Evolutionary conservation across 75 land plant species (phyloP).

Genomic region (Isoetes taiwanensis): DNA sequence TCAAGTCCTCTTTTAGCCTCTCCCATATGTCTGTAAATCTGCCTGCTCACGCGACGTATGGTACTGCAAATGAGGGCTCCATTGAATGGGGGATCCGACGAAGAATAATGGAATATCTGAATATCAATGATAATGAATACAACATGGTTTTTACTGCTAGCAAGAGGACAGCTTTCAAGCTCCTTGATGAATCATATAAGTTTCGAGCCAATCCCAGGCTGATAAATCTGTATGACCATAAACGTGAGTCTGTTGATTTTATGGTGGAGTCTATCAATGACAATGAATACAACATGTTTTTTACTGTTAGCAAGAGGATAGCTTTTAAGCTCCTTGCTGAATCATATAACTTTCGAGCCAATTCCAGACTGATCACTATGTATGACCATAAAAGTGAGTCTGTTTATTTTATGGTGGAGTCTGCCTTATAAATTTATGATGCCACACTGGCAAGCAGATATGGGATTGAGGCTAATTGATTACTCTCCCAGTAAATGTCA

Average conservation of each 20-base stretch:
- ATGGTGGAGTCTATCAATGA: constrained; percentile 54
- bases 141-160: constrained; percentile 69
- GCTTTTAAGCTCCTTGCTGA: constrained; percentile 82
- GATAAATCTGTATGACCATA: constrained; percentile 79
- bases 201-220: constrained; percentile 50
- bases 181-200: constrained; percentile 64
- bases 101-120: constrained; percentile 60
- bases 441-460: too few relatives aligned
- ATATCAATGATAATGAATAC: constrained; percentile 67
- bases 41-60: constrained; percentile 63
- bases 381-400: constrained; percentile 78
- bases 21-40: constrained; percentile 63
- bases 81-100: constrained; percentile 49
- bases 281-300: constrained; percentile 73
- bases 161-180: constrained; percentile 58
- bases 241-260: constrained; percentile 70
- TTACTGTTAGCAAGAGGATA: constrained; percentile 60
- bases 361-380: constrained; percentile 45
- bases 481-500: too few relatives aligned
- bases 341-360: constrained; percentile 62
- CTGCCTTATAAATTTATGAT: too few relatives aligned
- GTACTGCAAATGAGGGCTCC: constrained; percentile 55
- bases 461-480: too few relatives aligned
- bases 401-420: constrained; percentile 42
- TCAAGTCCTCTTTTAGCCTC: constrained; percentile 52